A percentile compares a stretch with the other conserved stretches of the same genome.
Evolutionary conservation across 331 rosid species (phyloP).

Genomic region (Rhamnella rubrinervis): DNA sequence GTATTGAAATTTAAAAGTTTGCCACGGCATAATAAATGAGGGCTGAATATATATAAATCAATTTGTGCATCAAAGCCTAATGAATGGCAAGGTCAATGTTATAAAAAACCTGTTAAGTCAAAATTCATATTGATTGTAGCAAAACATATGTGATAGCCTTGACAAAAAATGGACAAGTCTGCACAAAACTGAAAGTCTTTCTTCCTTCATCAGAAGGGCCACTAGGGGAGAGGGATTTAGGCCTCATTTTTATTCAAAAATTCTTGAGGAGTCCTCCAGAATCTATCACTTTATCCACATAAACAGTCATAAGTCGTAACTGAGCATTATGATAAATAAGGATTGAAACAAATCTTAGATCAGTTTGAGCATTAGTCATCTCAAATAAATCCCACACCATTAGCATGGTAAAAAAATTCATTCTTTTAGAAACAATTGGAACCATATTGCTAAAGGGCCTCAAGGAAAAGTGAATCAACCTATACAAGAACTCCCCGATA

Average conservation of each 20-base stretch:
- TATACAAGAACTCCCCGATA: background rate
- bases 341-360: background rate
- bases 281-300: background rate
- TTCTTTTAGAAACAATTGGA: background rate
- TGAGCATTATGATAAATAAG: background rate
- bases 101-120: background rate
- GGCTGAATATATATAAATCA: background rate
- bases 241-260: background rate
- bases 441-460: background rate
- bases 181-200: background rate
- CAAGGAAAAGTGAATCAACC: background rate
- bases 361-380: background rate
- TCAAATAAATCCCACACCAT: background rate
- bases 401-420: background rate
- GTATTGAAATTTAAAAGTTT: background rate
- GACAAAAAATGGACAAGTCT: background rate
- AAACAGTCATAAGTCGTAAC: background rate
- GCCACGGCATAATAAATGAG: background rate
- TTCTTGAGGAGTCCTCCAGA: background rate
- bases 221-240: background rate
- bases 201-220: background rate
- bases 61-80: too few relatives aligned
- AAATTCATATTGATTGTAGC: background rate
- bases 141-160: background rate
- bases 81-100: background rate